A percentile compares a stretch with the other conserved stretches of the same genome.
Conservation (phyloP, 352 stramenopile genomes). For the Pilasporangium apinafurcum region DNA sequence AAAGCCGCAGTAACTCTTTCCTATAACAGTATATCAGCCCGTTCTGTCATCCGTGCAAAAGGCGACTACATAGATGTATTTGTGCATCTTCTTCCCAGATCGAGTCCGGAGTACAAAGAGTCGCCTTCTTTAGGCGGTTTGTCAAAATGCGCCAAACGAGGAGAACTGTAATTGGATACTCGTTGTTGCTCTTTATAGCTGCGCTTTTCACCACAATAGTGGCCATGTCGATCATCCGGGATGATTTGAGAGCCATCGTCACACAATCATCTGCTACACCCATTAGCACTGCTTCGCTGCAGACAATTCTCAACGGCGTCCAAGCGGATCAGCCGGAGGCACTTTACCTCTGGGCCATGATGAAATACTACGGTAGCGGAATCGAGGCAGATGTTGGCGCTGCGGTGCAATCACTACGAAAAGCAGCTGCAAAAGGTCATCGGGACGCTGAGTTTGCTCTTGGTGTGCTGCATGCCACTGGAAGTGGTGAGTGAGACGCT, state of each 20-base stretch:
- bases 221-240: slow-evolving; percentile 9
- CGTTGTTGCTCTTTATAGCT: no score
- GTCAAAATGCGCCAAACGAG: no score
- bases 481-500: background rate
- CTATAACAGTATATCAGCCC: no score
- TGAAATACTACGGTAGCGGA: slow-evolving; percentile 47
- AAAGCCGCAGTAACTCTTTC: no score
- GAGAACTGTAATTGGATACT: no score
- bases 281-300: slow-evolving; percentile 19
- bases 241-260: slow-evolving; percentile 6
- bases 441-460: slow-evolving; percentile 41
- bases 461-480: slow-evolving; percentile 25
- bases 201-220: no score
- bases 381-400: slow-evolving; percentile 16
- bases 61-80: no score
- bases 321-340: slow-evolving; percentile 29
- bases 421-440: slow-evolving; percentile 19
- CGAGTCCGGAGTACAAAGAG: no score
- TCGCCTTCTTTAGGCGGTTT: no score
- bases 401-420: slow-evolving; percentile 19
- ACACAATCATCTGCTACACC: background rate
- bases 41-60: no score
- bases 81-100: no score
- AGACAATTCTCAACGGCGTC: slow-evolving; percentile 24
- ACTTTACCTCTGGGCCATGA: slow-evolving; percentile 42